Evolutionary conservation across 106 monocot genomes (phyloP).

Genomic region (Acanthochlamys bracteata): DNA sequence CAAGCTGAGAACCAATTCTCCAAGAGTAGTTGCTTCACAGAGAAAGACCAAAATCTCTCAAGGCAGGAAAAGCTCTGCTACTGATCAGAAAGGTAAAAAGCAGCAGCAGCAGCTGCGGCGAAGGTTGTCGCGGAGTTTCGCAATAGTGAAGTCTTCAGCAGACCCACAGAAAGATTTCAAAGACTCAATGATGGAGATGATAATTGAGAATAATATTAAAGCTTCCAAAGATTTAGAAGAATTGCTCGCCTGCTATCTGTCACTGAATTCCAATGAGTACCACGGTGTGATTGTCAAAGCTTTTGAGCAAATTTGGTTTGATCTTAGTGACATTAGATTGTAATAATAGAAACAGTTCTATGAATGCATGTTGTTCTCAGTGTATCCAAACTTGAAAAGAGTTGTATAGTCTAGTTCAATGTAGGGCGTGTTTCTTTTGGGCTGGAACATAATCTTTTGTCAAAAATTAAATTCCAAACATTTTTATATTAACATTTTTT

Average conservation of each 20-base stretch:
- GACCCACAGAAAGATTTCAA: constrained; percentile 70
- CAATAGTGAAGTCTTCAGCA: constrained; percentile 59
- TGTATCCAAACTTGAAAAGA: not conserved
- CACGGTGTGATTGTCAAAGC: constrained; percentile 72
- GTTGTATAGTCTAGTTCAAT: not conserved
- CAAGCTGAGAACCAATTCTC: not conserved
- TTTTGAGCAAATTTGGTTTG: constrained; percentile 77
- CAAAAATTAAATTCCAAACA: too few species aligned
- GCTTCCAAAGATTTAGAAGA: constrained; percentile 59
- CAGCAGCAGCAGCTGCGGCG: not conserved
- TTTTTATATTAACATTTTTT: too few species aligned
- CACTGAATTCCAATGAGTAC: constrained; percentile 68
- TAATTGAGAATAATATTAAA: constrained; percentile 56
- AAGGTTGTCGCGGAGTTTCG: constrained; percentile 33
- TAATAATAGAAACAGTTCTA: not conserved
- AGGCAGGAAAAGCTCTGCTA: not conserved
- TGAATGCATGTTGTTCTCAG: not conserved
- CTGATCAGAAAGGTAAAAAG: not conserved
- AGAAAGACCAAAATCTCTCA: not conserved
- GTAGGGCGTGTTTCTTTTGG: too few species aligned
- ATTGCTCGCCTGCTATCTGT: constrained; percentile 69
- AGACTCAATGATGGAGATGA: constrained; percentile 96
- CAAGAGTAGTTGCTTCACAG: not conserved
- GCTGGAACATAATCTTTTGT: too few species aligned
- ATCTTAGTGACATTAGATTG: constrained; percentile 24